These are phyloP conservation scores for Amesomyces nigricolor DNA, from an alignment of 2,329 filamentous ascomycete species.

Conservation along the genomic window DNA sequence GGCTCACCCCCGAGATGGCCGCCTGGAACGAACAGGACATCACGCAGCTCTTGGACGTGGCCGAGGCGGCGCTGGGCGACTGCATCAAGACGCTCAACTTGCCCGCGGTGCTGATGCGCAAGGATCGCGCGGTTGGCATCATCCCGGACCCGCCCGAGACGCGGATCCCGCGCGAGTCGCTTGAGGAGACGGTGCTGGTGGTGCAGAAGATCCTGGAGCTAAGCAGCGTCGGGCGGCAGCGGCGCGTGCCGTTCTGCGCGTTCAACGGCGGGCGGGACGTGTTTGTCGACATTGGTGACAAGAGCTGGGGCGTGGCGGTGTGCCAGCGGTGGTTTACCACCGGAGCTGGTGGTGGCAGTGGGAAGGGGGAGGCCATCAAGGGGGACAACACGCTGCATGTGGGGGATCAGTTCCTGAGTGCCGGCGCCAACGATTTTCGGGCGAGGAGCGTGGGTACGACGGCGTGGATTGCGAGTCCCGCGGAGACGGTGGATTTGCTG, in stretches of 20 bases:
- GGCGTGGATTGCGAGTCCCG: conserved; percentile 91
- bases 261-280: conserved; percentile 98
- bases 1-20: conserved; percentile 74
- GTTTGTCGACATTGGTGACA: conserved; percentile 98
- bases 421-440: conserved; percentile 96
- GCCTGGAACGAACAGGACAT: conserved; percentile 75
- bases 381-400: conserved; percentile 84
- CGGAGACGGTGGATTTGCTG: conserved; percentile 81
- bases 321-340: conserved; percentile 86
- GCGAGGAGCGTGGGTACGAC: conserved; percentile 86
- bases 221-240: conserved; percentile 55
- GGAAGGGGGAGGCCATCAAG: conserved; percentile 41
- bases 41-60: conserved; percentile 74
- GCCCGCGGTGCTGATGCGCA: conserved; percentile 74
- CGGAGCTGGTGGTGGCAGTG: conserved; percentile 25
- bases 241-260: conserved; percentile 78
- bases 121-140: conserved; percentile 80
- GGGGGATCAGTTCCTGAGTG: conserved; percentile 93
- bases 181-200: conserved; percentile 93
- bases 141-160: conserved; percentile 57
- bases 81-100: conserved; percentile 76
- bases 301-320: conserved; percentile 88
- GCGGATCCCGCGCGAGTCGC: conserved; percentile 75
- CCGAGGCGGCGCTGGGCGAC: conserved; percentile 75
- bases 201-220: conserved; percentile 90